Evolutionary conservation across 2,329 filamentous ascomycete species (phyloP).

Genomic region (Curvularia sp.): DNA sequence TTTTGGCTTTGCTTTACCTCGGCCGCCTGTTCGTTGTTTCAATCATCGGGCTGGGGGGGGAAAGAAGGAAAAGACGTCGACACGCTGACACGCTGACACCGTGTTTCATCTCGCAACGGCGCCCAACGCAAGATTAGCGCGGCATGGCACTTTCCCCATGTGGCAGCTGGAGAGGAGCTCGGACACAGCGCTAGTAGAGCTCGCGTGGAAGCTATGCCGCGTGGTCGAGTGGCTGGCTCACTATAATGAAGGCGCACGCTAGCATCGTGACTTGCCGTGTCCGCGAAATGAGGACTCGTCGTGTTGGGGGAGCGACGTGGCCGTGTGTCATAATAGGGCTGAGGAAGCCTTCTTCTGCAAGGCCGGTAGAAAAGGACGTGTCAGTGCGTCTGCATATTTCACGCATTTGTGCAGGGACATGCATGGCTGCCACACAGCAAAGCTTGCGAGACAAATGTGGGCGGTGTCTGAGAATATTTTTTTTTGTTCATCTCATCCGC

Average conservation of each 20-base stretch:
- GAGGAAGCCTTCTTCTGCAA: conserved; percentile 22
- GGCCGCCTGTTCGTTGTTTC: conserved; percentile 1
- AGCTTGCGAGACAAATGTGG: conserved; percentile 5
- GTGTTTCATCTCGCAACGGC: conserved; percentile 19
- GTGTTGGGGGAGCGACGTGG: conserved; percentile 12
- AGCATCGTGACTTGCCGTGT: conserved; percentile 17
- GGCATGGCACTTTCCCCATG: conserved; percentile 4
- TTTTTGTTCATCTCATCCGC: conserved; percentile 8
- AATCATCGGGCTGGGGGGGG: neutral
- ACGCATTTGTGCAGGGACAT: conserved; percentile 30
- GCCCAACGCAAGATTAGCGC: conserved; percentile 8
- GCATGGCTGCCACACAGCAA: conserved; percentile 25
- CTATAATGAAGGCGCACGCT: conserved; percentile 7
- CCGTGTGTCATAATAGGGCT: conserved; percentile 21
- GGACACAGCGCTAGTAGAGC: neutral
- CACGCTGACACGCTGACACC: neutral
- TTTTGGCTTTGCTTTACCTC: neutral
- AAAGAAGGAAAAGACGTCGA: conserved; percentile 1
- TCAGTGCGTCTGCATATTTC: conserved; percentile 30
- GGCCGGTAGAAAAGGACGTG: conserved; percentile 27
- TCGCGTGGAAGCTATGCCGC: conserved; percentile 37
- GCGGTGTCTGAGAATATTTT: conserved; percentile 14
- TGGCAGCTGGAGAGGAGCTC: conserved; percentile 3
- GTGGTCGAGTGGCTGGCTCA: conserved; percentile 7
- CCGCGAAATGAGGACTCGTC: conserved; percentile 19